Conservation (phyloP, 129 eudicot species). For the Silybum marianum region DNA sequence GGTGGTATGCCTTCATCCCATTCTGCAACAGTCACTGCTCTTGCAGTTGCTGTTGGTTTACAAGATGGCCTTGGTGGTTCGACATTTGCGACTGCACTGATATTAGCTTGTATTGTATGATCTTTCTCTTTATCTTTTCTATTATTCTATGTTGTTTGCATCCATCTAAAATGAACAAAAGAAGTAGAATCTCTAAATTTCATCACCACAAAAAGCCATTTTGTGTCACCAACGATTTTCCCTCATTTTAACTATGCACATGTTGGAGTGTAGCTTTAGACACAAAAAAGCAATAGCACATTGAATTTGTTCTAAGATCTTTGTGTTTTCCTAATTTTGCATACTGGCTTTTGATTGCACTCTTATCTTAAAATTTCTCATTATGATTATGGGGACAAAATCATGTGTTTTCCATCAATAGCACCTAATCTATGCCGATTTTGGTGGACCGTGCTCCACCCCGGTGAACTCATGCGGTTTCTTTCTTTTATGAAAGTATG, state of each 20-base stretch:
- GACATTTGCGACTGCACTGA: slow-evolving; percentile 60
- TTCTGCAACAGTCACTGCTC: slow-evolving; percentile 94
- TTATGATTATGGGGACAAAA: background rate
- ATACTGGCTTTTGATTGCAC: background rate
- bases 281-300: background rate
- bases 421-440: slow-evolving; percentile 7
- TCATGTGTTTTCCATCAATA: slow-evolving; percentile 1
- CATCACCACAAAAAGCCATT: background rate
- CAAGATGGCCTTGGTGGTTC: slow-evolving; percentile 80
- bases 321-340: background rate
- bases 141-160: background rate
- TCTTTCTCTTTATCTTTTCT: background rate
- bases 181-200: background rate
- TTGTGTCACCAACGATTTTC: background rate
- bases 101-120: slow-evolving; percentile 77
- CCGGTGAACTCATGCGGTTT: background rate
- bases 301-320: background rate
- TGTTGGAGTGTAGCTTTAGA: background rate
- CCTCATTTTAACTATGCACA: background rate
- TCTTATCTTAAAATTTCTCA: background rate
- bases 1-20: slow-evolving; percentile 99
- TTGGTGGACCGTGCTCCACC: background rate
- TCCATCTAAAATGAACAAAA: background rate
- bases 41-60: slow-evolving; percentile 81
- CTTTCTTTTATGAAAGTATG: background rate